Percentiles rank a stretch among this genome's conserved stretches.
These are phyloP conservation scores for Pezicula carpinea DNA, from an alignment of 2,329 filamentous ascomycete species.

Conservation along the genomic window DNA sequence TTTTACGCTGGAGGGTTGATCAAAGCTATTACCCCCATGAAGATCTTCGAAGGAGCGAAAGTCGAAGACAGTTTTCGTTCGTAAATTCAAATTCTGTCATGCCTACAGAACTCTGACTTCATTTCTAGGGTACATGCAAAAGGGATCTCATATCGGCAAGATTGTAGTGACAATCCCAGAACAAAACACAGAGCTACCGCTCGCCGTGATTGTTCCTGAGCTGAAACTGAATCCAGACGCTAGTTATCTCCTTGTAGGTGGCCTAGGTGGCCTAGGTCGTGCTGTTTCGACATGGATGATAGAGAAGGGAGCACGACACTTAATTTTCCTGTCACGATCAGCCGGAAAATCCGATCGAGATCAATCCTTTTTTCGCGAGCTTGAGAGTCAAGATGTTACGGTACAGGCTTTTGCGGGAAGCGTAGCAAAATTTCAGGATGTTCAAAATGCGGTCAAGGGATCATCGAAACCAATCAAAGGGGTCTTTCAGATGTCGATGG, in stretches of 20 bases:
- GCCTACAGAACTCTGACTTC: too few species aligned
- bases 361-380: conserved; percentile 10
- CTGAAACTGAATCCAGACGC: conserved; percentile 14
- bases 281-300: conserved; percentile 33
- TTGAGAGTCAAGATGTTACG: conserved; percentile 10
- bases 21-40: background rate
- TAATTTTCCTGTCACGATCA: conserved; percentile 33
- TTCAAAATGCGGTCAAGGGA: conserved; percentile 2
- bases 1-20: background rate
- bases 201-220: background rate
- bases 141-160: conserved; percentile 37
- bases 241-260: conserved; percentile 35
- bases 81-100: too few species aligned
- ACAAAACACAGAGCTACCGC: background rate
- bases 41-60: background rate
- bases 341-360: conserved; percentile 29
- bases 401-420: conserved; percentile 12
- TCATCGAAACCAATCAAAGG: conserved; percentile 12
- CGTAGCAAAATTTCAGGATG: conserved; percentile 8
- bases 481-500: conserved; percentile 27
- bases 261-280: conserved; percentile 37
- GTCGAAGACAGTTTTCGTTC: background rate
- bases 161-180: conserved; percentile 25
- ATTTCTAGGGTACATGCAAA: conserved; percentile 29
- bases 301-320: conserved; percentile 30